These are phyloP conservation scores for Clonostachys rosea DNA, from an alignment of 2,329 filamentous ascomycete species.

Conservation along the genomic window DNA sequence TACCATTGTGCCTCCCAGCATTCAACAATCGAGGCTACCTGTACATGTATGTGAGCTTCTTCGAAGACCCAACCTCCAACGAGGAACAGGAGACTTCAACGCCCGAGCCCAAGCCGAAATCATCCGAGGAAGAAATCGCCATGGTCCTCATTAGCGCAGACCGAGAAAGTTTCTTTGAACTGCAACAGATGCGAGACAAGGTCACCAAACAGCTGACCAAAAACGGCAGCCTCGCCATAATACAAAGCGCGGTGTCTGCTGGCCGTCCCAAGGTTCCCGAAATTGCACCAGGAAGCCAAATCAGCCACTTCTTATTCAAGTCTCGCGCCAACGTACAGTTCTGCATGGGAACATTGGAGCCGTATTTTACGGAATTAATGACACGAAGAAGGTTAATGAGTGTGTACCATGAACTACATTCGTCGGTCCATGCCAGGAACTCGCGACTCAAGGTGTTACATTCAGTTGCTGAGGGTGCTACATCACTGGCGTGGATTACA, in stretches of 20 bases:
- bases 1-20: constrained; percentile 88
- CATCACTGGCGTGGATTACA: constrained; percentile 85
- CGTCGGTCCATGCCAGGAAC: constrained; percentile 78
- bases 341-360: constrained; percentile 77
- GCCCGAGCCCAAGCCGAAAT: constrained; percentile 38
- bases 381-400: constrained; percentile 71
- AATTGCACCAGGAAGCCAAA: constrained; percentile 72
- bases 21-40: constrained; percentile 97
- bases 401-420: constrained; percentile 80
- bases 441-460: constrained; percentile 85
- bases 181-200: constrained; percentile 68
- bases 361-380: constrained; percentile 56
- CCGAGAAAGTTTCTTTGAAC: constrained; percentile 87
- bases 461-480: constrained; percentile 67
- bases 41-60: constrained; percentile 99
- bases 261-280: constrained; percentile 71
- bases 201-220: constrained; percentile 66
- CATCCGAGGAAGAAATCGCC: constrained; percentile 72
- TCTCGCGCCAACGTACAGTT: constrained; percentile 94
- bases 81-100: constrained; percentile 18
- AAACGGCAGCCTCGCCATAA: constrained; percentile 70
- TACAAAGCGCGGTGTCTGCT: constrained; percentile 64
- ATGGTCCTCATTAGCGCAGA: constrained; percentile 89
- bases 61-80: constrained; percentile 54
- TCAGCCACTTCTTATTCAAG: constrained; percentile 95